phyloP scores from a whole-genome alignment of 129 eudicot species.

The Saussurea involucrata region DNA sequence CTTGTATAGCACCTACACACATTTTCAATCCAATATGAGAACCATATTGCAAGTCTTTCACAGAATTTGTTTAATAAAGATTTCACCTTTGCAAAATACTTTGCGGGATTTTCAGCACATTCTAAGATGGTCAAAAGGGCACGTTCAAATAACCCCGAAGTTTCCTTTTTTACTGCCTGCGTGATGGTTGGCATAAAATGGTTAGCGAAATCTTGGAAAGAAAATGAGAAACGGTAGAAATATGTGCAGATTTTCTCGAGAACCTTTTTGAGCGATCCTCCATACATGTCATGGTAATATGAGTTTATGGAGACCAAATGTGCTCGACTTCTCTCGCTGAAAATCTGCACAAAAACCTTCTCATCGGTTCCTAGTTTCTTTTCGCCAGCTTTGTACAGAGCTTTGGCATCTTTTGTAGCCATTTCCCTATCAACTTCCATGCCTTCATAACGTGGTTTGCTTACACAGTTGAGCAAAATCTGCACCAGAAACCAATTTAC shows the following conservation, averaged over 20 bases:
- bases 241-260: neutral
- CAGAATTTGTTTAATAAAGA: neutral
- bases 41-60: neutral
- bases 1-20: conserved; percentile 40
- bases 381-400: conserved; percentile 59
- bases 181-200: neutral
- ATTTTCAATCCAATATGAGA: conserved; percentile 1
- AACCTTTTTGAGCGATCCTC: conserved; percentile 59
- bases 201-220: conserved; percentile 2
- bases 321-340: conserved; percentile 58
- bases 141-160: conserved; percentile 46
- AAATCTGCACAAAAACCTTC: conserved; percentile 35
- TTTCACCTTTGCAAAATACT: conserved; percentile 61
- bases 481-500: conserved; percentile 26
- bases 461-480: conserved; percentile 55
- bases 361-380: conserved; percentile 64
- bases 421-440: conserved; percentile 45
- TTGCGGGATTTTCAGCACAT: conserved; percentile 53
- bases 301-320: conserved; percentile 48
- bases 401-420: conserved; percentile 61
- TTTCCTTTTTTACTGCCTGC: conserved; percentile 64
- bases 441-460: conserved; percentile 52
- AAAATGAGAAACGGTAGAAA: neutral
- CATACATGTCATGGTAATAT: conserved; percentile 50
- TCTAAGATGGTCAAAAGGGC: conserved; percentile 50